Evolutionary conservation across 2,329 filamentous ascomycete species (phyloP), one percentile per base, ranked within the genome.

Genomic region (Xylariaceae sp.): DNA sequence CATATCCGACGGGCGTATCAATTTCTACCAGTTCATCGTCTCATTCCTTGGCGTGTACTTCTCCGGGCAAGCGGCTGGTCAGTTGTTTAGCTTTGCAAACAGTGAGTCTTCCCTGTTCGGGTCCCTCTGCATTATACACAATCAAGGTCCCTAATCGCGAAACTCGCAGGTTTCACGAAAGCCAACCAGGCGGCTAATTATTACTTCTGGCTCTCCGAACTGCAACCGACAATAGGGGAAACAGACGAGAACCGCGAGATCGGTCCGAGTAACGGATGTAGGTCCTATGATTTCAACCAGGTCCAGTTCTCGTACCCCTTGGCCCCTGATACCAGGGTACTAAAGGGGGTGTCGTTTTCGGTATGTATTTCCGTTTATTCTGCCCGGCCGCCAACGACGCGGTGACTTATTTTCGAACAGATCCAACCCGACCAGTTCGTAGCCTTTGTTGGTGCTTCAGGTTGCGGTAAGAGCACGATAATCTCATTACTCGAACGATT

Each of bases 231-330:
- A 2, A 76, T 79, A 21, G 70, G 68, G 20, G 77, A 78, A 56
- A 81, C 74, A 0, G 63, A 68, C 1, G 66, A 75, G 29, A 80
- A 80, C 63, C 61, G 63, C 9, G 63, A 73, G 26, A 71, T 68
- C 1, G 71, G 69, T 0, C 77, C 77, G 1, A 69, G 20, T 18
- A 40, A 46, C 9, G 52, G 55, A 3, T 53, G 53, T 10, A 57
- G 57, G 48, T 72, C 73, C 0, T 74, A 87, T 2, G 73, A 77
- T 14, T 77, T 88, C 56, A 74, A 78, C 6, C 70, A 82, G 26
- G 76, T 89, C 16, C 74, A 78, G 19, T 90, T 90, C 68, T 78
- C 83, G 1, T 90, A 90, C 61, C 85, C 86, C 2, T 63, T 76
- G 50, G 68, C 77, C 20, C 73, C 75, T 29, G 63, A 75, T 52